A percentile compares a stretch with the other conserved stretches of the same genome.
phyloP scores from a whole-genome alignment of 352 stramenopile species.

The Globisporangium paroecandrum region DNA sequence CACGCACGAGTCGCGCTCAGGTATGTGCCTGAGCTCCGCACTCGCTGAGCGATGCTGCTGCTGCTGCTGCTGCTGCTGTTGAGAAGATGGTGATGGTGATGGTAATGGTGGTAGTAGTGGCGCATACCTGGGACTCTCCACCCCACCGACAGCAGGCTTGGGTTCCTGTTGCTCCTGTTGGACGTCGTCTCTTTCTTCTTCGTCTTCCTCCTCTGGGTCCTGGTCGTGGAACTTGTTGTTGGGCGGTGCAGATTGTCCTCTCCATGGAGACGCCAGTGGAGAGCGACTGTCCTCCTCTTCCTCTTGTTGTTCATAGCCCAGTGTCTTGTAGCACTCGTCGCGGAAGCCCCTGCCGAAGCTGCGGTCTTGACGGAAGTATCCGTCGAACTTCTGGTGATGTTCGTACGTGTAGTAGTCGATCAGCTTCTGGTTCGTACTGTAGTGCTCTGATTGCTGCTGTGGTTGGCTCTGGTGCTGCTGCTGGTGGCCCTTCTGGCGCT shows the following conservation, averaged over 20 bases:
- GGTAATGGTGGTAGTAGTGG: background rate
- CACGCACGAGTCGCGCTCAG: background rate
- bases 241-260: background rate
- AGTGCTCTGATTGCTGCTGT: background rate
- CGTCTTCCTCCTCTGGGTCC: background rate
- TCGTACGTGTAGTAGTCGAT: constrained; percentile 15
- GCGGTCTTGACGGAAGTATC: background rate
- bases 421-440: background rate
- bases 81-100: background rate
- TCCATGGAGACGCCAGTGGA: constrained; percentile 3
- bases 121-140: background rate
- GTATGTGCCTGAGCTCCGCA: background rate
- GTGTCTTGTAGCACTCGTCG: constrained; percentile 5
- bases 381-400: constrained; percentile 4
- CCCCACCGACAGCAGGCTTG: background rate
- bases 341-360: constrained; percentile 1
- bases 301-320: background rate
- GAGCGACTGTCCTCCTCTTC: background rate
- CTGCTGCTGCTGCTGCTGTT: background rate
- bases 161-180: background rate
- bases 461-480: constrained; percentile 17
- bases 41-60: background rate
- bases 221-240: constrained; percentile 2
- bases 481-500: background rate
- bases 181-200: background rate